Evolutionary conservation across 495 filamentous ascomycete genomes (phyloP).

Genomic region (Penicillium canescens): DNA sequence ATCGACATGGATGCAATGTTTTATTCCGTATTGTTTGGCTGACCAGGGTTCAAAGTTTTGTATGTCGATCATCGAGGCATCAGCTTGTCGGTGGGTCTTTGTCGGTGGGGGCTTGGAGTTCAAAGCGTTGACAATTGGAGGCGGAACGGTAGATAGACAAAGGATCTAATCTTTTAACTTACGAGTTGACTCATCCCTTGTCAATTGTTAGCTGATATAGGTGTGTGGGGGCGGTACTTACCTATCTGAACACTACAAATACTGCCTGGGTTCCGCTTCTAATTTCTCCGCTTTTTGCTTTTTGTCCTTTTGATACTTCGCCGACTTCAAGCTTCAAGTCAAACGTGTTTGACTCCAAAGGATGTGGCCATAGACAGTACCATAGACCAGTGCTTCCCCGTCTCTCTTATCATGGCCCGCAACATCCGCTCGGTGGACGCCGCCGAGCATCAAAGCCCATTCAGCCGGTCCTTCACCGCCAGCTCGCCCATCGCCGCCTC

Average conservation of each 20-base stretch:
- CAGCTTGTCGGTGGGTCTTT: too few species aligned
- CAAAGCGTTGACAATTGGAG: too few species aligned
- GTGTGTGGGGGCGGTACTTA: not conserved
- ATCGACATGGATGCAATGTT: not conserved
- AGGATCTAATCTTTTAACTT: too few species aligned
- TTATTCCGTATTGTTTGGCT: not conserved
- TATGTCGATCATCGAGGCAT: too few species aligned
- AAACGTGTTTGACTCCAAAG: too few species aligned
- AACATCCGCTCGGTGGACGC: slow-evolving; percentile 22
- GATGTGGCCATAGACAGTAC: slow-evolving; percentile 2
- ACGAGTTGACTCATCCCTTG: too few species aligned
- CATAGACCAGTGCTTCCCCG: not conserved
- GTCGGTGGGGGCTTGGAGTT: too few species aligned
- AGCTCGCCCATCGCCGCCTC: slow-evolving; percentile 65
- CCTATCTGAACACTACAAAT: not conserved
- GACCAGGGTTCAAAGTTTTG: too few species aligned
- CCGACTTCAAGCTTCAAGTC: too few species aligned
- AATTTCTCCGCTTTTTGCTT: not conserved
- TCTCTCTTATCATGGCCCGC: slow-evolving; percentile 20
- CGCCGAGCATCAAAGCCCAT: slow-evolving; percentile 24
- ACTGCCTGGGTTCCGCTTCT: not conserved
- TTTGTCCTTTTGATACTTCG: not conserved
- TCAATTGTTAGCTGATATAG: too few species aligned
- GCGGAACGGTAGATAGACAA: too few species aligned
- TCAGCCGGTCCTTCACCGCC: slow-evolving; percentile 48